These are phyloP conservation scores for Drechslera avenae DNA, from an alignment of 2,329 filamentous ascomycete species.

Conservation along the genomic window DNA sequence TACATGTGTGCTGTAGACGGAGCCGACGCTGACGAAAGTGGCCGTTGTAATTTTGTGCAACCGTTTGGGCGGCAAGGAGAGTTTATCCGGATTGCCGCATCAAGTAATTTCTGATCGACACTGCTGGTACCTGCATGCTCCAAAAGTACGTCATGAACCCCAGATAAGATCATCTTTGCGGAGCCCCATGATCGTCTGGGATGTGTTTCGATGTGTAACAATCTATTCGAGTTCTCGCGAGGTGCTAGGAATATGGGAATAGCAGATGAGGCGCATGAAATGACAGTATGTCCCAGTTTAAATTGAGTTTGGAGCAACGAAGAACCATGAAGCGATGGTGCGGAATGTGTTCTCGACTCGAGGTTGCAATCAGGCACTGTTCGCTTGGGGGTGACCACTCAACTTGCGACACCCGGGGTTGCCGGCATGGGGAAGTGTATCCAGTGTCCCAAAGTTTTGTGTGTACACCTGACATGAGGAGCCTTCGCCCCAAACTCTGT, in stretches of 20 bases:
- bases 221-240: not conserved
- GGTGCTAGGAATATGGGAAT: not conserved
- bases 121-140: constrained; percentile 17
- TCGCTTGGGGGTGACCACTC: not conserved
- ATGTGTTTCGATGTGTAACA: constrained; percentile 2
- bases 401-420: constrained; percentile 6
- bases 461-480: constrained; percentile 10
- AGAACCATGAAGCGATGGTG: constrained; percentile 8
- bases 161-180: constrained; percentile 7
- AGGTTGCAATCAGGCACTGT: not conserved
- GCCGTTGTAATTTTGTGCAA: constrained; percentile 1
- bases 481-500: constrained; percentile 9
- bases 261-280: not conserved
- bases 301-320: constrained; percentile 1
- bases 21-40: constrained; percentile 1
- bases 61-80: constrained; percentile 1
- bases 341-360: not conserved
- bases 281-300: not conserved
- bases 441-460: constrained; percentile 6
- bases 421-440: constrained; percentile 14
- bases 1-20: not conserved
- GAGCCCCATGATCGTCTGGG: constrained; percentile 4
- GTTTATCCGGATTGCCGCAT: constrained; percentile 11
- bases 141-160: constrained; percentile 13
- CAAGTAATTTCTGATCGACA: constrained; percentile 9